Evolutionary conservation across 2,329 filamentous ascomycete species (phyloP).

Genomic region (Blastomyces parvus): DNA sequence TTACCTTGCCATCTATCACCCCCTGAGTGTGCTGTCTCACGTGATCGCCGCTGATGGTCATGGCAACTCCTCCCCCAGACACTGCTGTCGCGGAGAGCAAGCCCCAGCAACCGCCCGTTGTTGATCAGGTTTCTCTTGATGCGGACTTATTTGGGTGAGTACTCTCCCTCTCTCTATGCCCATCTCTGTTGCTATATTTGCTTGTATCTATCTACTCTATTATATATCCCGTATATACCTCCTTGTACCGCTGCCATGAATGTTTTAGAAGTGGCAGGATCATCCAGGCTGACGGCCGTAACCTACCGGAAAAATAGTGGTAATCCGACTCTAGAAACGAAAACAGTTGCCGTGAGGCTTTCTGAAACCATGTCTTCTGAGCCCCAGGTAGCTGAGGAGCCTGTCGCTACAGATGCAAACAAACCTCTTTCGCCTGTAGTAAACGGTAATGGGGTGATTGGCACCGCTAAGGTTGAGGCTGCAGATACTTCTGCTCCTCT

Average conservation of each 20-base stretch:
- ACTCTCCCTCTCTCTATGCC: slow-evolving; percentile 1
- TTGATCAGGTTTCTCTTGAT: slow-evolving; percentile 8
- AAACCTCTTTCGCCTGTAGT: slow-evolving; percentile 14
- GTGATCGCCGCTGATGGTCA: slow-evolving; percentile 19
- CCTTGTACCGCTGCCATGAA: neutral
- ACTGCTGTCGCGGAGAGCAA: slow-evolving; percentile 32
- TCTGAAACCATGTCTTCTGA: slow-evolving; percentile 11
- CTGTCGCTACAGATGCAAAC: slow-evolving; percentile 7
- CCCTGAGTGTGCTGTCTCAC: slow-evolving; percentile 14
- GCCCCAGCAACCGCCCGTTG: slow-evolving; percentile 22
- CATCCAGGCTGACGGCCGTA: slow-evolving; percentile 14
- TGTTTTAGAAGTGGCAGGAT: neutral
- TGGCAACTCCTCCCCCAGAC: slow-evolving; percentile 38
- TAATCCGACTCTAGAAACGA: slow-evolving; percentile 20
- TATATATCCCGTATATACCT: neutral
- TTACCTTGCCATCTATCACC: neutral
- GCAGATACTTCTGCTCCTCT: slow-evolving; percentile 13
- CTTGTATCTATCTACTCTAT: neutral
- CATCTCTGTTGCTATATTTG: neutral
- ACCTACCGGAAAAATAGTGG: slow-evolving; percentile 17
- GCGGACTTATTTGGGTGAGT: slow-evolving; percentile 3
- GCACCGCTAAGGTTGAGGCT: neutral
- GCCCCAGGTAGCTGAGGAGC: slow-evolving; percentile 8
- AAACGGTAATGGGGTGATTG: slow-evolving; percentile 27
- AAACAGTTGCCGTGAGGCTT: slow-evolving; percentile 17